Conservation (phyloP, 441 rosid species). For the Brassica hybrid region DNA sequence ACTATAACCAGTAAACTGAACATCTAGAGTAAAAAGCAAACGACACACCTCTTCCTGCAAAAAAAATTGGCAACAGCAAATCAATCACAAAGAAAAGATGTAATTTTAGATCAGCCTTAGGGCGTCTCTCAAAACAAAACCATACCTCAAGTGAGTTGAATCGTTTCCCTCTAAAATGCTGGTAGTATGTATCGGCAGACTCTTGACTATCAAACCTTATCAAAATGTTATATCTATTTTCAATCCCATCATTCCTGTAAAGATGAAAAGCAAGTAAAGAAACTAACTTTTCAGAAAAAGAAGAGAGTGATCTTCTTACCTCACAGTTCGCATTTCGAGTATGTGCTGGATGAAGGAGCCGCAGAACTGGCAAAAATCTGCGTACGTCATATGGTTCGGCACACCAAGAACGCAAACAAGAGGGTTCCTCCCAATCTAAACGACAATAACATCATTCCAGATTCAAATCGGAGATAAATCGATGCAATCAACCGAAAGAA, state of each 20-base stretch:
- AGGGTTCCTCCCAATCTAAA: constrained; percentile 89
- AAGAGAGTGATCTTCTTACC: no score
- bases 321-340: constrained; percentile 87
- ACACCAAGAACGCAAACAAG: constrained; percentile 82
- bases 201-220: constrained; percentile 84
- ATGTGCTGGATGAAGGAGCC: constrained; percentile 88
- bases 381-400: constrained; percentile 95
- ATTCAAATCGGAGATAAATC: constrained; percentile 12
- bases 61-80: constrained; percentile 1
- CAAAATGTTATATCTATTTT: constrained; percentile 74
- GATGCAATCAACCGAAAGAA: constrained; percentile 14
- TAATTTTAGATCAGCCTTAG: background rate
- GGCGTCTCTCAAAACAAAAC: background rate
- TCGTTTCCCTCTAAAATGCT: constrained; percentile 74
- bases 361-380: constrained; percentile 95
- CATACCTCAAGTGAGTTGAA: constrained; percentile 89
- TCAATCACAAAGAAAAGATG: background rate
- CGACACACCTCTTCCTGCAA: constrained; percentile 74
- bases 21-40: constrained; percentile 72
- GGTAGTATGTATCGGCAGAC: constrained; percentile 78
- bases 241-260: constrained; percentile 81
- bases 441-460: constrained; percentile 28
- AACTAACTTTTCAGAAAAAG: no score
- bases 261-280: constrained; percentile 26
- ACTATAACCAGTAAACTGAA: constrained; percentile 80